These are phyloP conservation scores for Lasiodiplodia sp. DNA, from an alignment of 2,329 filamentous ascomycete species.

Conservation along the genomic window DNA sequence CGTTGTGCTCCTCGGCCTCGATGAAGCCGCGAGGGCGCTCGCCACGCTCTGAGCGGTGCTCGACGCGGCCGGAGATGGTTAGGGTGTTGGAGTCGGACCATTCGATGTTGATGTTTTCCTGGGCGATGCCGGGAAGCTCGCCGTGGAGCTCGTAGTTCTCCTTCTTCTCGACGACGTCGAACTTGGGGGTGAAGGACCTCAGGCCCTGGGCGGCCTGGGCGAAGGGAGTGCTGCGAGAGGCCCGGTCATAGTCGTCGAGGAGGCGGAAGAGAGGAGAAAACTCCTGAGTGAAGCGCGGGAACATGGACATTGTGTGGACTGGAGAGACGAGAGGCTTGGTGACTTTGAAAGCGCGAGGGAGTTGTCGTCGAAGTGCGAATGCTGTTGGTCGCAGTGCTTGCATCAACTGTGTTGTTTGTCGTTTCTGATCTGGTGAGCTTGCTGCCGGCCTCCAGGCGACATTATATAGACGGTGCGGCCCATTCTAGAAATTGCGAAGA, in stretches of 20 bases:
- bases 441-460: background rate
- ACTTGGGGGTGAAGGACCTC: conserved; percentile 75
- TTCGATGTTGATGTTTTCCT: conserved; percentile 78
- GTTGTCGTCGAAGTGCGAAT: conserved; percentile 35
- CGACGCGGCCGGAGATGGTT: conserved; percentile 72
- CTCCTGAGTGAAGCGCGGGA: conserved; percentile 50
- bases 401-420: conserved; percentile 40
- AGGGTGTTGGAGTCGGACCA: conserved; percentile 80
- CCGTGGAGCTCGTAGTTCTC: conserved; percentile 78
- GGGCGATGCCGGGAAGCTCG: conserved; percentile 77
- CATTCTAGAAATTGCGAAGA: conserved; percentile 41
- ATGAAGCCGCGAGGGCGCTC: conserved; percentile 57
- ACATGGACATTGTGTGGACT: conserved; percentile 49
- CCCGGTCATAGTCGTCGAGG: conserved; percentile 55
- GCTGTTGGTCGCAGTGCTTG: conserved; percentile 45
- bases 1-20: conserved; percentile 46
- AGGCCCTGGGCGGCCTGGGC: conserved; percentile 42
- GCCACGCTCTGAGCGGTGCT: conserved; percentile 68
- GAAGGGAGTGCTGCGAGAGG: conserved; percentile 38
- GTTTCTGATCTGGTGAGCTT: conserved; percentile 39
- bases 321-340: conserved; percentile 36
- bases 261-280: conserved; percentile 56
- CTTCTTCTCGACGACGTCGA: conserved; percentile 77
- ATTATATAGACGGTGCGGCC: conserved; percentile 40
- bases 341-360: conserved; percentile 44